A percentile compares a stretch with the other conserved stretches of the same genome.
These are phyloP conservation scores for Magnolia sinica DNA, from an alignment of 164 flowering plant species.

Conservation along the genomic window DNA sequence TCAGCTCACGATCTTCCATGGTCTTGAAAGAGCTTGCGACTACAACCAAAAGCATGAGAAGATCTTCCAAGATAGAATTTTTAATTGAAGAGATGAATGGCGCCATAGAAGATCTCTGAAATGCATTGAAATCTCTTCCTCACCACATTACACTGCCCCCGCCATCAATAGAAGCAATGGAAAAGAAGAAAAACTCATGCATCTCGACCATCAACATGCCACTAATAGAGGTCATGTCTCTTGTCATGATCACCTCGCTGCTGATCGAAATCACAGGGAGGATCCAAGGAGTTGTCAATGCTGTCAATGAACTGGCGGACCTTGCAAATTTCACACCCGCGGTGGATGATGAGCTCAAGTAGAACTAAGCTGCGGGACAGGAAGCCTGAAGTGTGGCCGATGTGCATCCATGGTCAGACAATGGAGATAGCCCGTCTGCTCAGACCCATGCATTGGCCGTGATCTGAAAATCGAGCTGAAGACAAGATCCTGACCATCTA, in stretches of 20 bases:
- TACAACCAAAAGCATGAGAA: conserved; percentile 43
- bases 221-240: conserved; percentile 42
- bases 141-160: neutral
- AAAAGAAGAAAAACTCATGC: neutral
- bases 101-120: conserved; percentile 11
- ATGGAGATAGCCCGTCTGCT: too few species aligned
- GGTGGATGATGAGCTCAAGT: conserved; percentile 13
- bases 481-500: too few species aligned
- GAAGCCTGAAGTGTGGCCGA: too few species aligned
- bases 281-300: conserved; percentile 38
- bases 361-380: conserved; percentile 13
- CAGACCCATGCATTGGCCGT: too few species aligned
- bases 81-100: conserved; percentile 46
- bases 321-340: conserved; percentile 45
- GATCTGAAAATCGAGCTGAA: too few species aligned
- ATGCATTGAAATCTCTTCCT: conserved; percentile 12
- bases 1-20: conserved; percentile 27
- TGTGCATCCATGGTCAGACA: too few species aligned
- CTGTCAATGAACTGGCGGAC: conserved; percentile 43
- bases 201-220: conserved; percentile 10
- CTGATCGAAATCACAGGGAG: conserved; percentile 56
- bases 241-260: conserved; percentile 50
- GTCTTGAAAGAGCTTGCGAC: conserved; percentile 49
- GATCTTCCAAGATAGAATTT: conserved; percentile 39
- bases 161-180: neutral